A percentile compares a stretch with the other conserved stretches of the same genome.
These are phyloP conservation scores for Myxozyma geophila DNA, from an alignment of 805 yeast species.

Conservation along the genomic window DNA sequence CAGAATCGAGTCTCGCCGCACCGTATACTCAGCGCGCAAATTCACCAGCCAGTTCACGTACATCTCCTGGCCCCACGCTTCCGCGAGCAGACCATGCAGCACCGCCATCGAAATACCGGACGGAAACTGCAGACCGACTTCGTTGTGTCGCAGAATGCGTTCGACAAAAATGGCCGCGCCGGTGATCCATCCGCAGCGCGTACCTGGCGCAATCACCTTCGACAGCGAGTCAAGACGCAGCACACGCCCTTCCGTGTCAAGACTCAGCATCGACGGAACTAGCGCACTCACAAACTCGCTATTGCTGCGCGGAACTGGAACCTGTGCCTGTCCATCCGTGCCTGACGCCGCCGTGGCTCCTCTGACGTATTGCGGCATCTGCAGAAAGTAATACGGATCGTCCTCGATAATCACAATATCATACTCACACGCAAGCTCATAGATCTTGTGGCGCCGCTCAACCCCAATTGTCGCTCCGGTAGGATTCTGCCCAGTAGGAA, in stretches of 20 bases:
- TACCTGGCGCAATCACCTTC: slow-evolving; percentile 89
- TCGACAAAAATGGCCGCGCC: slow-evolving; percentile 69
- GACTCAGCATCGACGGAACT: slow-evolving; percentile 73
- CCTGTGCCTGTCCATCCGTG: slow-evolving; percentile 35
- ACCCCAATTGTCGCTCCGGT: slow-evolving; percentile 83
- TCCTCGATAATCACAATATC: slow-evolving; percentile 90
- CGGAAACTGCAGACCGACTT: slow-evolving; percentile 78
- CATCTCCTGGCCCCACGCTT: slow-evolving; percentile 89
- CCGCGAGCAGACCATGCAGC: slow-evolving; percentile 64
- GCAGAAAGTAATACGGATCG: slow-evolving; percentile 96
- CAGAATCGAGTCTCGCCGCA: slow-evolving; percentile 84
- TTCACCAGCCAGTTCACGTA: slow-evolving; percentile 89
- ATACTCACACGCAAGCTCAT: slow-evolving; percentile 78
- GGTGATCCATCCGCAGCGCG: slow-evolving; percentile 86
- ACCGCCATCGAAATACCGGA: slow-evolving; percentile 79
- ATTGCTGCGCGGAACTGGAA: slow-evolving; percentile 46
- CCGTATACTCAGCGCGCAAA: slow-evolving; percentile 72
- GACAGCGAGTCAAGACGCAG: slow-evolving; percentile 88
- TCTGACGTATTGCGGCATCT: slow-evolving; percentile 73
- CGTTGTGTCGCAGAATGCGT: slow-evolving; percentile 71
- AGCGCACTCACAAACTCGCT: slow-evolving; percentile 57
- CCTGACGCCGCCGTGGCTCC: slow-evolving; percentile 43
- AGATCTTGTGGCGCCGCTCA: slow-evolving; percentile 78
- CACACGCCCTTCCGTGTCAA: slow-evolving; percentile 88
- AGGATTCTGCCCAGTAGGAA: slow-evolving; percentile 97